These are phyloP conservation scores for Xylaria digitata DNA, from an alignment of 2,329 filamentous ascomycete species.

Conservation along the genomic window DNA sequence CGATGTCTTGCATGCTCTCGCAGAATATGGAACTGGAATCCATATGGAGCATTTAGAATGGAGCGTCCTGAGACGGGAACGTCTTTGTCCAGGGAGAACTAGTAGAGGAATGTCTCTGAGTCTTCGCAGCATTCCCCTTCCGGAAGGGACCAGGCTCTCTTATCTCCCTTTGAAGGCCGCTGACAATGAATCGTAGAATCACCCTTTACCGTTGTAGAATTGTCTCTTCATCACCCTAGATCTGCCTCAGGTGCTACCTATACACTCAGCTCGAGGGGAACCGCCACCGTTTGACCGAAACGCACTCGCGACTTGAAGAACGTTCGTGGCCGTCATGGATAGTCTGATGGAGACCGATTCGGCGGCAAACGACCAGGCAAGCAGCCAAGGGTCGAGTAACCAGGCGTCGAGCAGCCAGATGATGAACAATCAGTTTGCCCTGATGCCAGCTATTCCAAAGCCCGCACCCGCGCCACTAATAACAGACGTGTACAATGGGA, in stretches of 20 bases:
- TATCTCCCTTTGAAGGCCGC: conserved; percentile 43
- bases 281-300: conserved; percentile 13
- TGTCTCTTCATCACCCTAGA: conserved; percentile 23
- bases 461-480: conserved; percentile 21
- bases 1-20: conserved; percentile 29
- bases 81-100: conserved; percentile 31
- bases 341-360: neutral
- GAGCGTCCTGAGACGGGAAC: conserved; percentile 22
- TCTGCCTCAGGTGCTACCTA: conserved; percentile 11
- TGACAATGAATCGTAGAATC: conserved; percentile 41
- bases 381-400: neutral
- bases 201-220: conserved; percentile 17
- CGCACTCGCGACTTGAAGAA: conserved; percentile 19
- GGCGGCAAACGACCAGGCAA: conserved; percentile 9
- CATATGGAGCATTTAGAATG: neutral
- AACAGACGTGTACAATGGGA: conserved; percentile 44
- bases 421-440: neutral
- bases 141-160: conserved; percentile 33
- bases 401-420: neutral
- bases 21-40: conserved; percentile 23
- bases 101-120: conserved; percentile 37
- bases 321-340: conserved; percentile 12
- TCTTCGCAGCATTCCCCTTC: conserved; percentile 40
- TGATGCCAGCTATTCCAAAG: conserved; percentile 23
- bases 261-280: conserved; percentile 14